Evolutionary conservation across 2,329 filamentous ascomycete species (phyloP).

Genomic region (Colletotrichum liaoningense): DNA sequence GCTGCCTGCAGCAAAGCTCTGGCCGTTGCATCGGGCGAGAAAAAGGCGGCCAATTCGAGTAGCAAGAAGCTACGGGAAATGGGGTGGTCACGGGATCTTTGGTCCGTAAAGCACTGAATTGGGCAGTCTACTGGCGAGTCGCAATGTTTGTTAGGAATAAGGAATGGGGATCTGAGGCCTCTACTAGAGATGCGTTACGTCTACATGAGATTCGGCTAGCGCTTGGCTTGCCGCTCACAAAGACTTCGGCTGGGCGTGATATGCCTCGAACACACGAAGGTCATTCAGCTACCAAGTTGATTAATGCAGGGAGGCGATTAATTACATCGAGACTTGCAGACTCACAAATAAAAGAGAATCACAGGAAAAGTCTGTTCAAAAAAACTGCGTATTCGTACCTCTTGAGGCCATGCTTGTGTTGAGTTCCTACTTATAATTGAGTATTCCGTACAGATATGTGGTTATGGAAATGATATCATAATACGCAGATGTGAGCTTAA

Average conservation of each 20-base stretch:
- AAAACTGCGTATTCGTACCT: no score
- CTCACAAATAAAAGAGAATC: background rate
- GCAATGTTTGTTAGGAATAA: background rate
- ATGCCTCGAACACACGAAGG: background rate
- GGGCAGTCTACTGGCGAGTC: background rate
- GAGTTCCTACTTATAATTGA: no score
- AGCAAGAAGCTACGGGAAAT: constrained; percentile 71
- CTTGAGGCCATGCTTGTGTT: no score
- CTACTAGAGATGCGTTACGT: background rate
- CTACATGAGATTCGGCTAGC: background rate
- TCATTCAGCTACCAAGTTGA: background rate
- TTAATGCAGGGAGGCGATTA: background rate
- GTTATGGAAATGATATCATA: no score
- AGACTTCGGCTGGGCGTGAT: constrained; percentile 2
- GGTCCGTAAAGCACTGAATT: constrained; percentile 62
- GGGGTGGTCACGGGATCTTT: constrained; percentile 73
- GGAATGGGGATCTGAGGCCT: background rate
- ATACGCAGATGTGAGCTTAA: no score
- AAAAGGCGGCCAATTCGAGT: constrained; percentile 59
- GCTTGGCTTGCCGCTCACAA: background rate
- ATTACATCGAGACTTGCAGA: background rate
- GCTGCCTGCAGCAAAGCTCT: constrained; percentile 82
- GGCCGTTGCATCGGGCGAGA: constrained; percentile 66
- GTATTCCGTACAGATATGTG: no score
- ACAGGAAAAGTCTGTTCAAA: background rate